Evolutionary conservation across 2,329 filamentous ascomycete species (phyloP), one percentile per base, ranked within the genome.

Genomic region (Alternaria viburni): DNA sequence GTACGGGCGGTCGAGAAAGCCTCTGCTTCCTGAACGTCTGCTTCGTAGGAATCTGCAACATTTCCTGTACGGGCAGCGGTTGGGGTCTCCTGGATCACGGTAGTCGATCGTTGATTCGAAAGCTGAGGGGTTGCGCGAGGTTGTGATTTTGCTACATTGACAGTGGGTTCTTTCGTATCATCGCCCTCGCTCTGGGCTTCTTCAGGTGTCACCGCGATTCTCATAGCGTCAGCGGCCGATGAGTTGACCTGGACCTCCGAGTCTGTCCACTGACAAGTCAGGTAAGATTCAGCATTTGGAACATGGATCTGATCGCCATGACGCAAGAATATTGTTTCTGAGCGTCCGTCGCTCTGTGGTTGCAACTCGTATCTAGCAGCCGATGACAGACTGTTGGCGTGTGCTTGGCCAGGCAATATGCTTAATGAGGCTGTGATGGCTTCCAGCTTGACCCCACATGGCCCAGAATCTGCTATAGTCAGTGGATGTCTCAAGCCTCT

Each of bases 1-100:
- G 71, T 72, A 13, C 61, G 68, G 46, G 69, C 69, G 10, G 64
- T 74, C 6, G 70, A 75, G 44, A 62, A 68, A 3, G 46, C 28
- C 7, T 65, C 52, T 51, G 55, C 10, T 25, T 50, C 47, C 36
- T 30, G 26, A 28, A 45, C 23, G 47, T 64, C 46, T 21, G 41
- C 46, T n/a, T 47, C n/a, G 8, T 49, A 12, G 5, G 49, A 56
- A 6, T 62, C 61, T 13, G 43, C 32, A 12, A 43, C 10, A 6
- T 56, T 57, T 13, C 60, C 57, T 30, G 66, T 49, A 25, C 75
- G 71, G 50, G 66, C 55, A 47, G 65, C 59, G 4, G 73, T 74
- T 7, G 77, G 77, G 1, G 77, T 79, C 55, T 79, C 77, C 19
- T 78, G 74, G 6, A 79, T 66, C 6, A 79, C 56, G n/a, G 49